Evolutionary conservation across 305 asterid genomes (phyloP).

Genomic region (Rubia peregrina): DNA sequence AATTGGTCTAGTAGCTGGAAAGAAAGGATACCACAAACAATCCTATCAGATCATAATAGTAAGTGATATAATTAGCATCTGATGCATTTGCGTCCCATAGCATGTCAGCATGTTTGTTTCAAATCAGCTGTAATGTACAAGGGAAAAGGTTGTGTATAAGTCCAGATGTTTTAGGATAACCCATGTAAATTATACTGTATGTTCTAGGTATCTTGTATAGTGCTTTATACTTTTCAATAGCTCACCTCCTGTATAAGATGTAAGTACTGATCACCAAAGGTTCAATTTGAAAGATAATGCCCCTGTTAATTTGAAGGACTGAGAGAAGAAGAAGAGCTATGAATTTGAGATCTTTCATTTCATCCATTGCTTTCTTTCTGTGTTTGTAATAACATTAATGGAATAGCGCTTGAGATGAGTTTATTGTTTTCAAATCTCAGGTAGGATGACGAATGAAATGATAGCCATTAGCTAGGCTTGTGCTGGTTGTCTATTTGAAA

Average conservation of each 20-base stretch:
- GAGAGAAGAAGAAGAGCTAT: not conserved
- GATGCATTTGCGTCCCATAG: constrained; percentile 2
- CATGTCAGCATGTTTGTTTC: not conserved
- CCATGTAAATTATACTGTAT: not conserved
- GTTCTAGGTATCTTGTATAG: not conserved
- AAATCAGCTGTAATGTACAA: not conserved
- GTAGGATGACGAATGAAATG: not conserved
- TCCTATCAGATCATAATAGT: constrained; percentile 51
- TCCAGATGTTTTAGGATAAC: not conserved
- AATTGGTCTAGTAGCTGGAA: constrained; percentile 58
- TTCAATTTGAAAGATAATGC: not conserved
- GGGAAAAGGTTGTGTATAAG: not conserved
- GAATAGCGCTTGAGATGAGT: not conserved
- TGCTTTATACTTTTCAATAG: not conserved
- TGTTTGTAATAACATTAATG: not conserved
- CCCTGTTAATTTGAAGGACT: not conserved
- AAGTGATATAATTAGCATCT: constrained; percentile 12
- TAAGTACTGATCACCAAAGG: not conserved
- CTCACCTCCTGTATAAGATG: not conserved
- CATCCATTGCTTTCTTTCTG: not conserved
- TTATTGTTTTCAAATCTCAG: not conserved
- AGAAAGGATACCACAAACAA: constrained; percentile 77
- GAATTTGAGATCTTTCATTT: constrained; percentile 6
- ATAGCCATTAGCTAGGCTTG: not conserved
- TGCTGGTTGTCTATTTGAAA: not conserved